Evolutionary conservation across 1,284 basidiomycete genomes (phyloP), one percentile per base, ranked within the genome.

Genomic region (Phellinidium pouzarii): DNA sequence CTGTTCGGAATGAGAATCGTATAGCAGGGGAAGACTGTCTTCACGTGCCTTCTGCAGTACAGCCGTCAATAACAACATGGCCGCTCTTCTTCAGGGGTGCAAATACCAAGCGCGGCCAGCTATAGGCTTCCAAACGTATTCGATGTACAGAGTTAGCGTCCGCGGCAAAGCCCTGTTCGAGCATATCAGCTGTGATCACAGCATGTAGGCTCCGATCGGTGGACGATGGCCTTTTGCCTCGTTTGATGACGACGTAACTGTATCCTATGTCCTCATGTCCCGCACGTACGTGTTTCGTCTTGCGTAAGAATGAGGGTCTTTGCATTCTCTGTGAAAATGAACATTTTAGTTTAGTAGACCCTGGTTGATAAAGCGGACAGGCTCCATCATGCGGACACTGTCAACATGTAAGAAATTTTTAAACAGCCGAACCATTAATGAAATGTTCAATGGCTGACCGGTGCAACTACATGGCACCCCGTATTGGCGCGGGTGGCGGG

Each of bases 41-140:
- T 34, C 37, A 68, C 74, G 61, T 60, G 87, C 93, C 94, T 70
- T 88, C 78, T 0, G 80, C 64, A 17, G 84, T 87, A 68, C 96
- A 99, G 5, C 85, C 82, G 65, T 99, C 95, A 56, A 99, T 73
- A 50, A 95, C 88, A 55, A 98, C 81, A 67, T 99, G 95, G 0
- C 95, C 95, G 58, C 85, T 90, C 56, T 84, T 84, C 69, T 97
- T 98, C 61, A 97, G 65, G 12, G 95, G 94, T 19, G 93, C 82
- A 60, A 89, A 88, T 41, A 98, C 79, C 29, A 99, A 77, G 48
- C 96, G 80, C 29, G 95, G 92, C 95, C 95, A 98, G 49, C 73
- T 69, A 59, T 83, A 91, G 4, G 91, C 80, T 66, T 89, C 87
- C 25, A 72, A 66, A 56, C 80, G 72, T 58, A 89, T 66, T 34